Conservation (phyloP, 768 basidiomycete genomes). For the Leucocoprinus birnbaumii region DNA sequence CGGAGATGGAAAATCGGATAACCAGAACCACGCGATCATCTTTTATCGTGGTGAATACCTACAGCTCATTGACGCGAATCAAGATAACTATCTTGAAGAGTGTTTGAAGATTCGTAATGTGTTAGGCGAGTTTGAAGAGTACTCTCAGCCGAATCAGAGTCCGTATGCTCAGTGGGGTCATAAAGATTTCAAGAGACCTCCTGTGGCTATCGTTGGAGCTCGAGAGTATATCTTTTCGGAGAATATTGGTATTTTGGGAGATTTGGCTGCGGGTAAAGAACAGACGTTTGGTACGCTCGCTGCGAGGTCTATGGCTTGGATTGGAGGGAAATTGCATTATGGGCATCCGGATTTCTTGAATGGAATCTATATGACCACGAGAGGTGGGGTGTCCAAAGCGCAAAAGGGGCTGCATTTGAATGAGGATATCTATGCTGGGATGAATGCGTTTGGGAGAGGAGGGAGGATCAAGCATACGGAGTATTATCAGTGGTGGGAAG, state of each 20-base stretch:
- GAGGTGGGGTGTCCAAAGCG: slow-evolving; percentile 97
- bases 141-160: slow-evolving; percentile 76
- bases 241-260: slow-evolving; percentile 98
- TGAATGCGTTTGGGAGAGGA: slow-evolving; percentile 96
- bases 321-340: slow-evolving; percentile 98
- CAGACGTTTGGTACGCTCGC: slow-evolving; percentile 98
- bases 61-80: slow-evolving; percentile 99
- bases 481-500: slow-evolving; percentile 98
- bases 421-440: slow-evolving; percentile 99
- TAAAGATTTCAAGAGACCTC: slow-evolving; percentile 83
- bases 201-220: slow-evolving; percentile 97
- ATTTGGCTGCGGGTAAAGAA: slow-evolving; percentile 98
- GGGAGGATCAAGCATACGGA: slow-evolving; percentile 99
- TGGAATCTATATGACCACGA: slow-evolving; percentile 95
- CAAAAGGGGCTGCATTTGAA: slow-evolving; percentile 99
- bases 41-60: slow-evolving; percentile 99
- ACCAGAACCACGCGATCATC: slow-evolving; percentile 99
- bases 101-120: slow-evolving; percentile 99
- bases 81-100: slow-evolving; percentile 99
- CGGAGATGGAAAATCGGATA: slow-evolving; percentile 98
- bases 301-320: slow-evolving; percentile 95
- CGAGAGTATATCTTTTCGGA: slow-evolving; percentile 99
- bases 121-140: slow-evolving; percentile 98
- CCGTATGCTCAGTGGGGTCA: slow-evolving; percentile 91
- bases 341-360: slow-evolving; percentile 99